These are phyloP conservation scores for Picea abies DNA, from an alignment of 83 land plant species.

Conservation along the genomic window DNA sequence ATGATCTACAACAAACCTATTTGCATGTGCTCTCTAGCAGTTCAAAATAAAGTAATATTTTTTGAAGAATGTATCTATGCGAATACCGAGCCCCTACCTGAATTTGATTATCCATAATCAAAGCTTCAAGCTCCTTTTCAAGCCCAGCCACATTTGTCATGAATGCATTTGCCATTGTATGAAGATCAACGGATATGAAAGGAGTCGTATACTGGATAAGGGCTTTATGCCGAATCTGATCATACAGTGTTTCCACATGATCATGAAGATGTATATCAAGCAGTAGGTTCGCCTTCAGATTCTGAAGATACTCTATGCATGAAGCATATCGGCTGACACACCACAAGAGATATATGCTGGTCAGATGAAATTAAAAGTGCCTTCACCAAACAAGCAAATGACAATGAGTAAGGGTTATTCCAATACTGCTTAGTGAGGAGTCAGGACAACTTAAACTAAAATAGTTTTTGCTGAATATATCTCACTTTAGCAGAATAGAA, in stretches of 20 bases:
- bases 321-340: conserved; percentile 92
- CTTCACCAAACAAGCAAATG: background rate
- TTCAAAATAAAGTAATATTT: background rate
- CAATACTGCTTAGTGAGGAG: too few relatives aligned
- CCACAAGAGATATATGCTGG: background rate
- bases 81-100: conserved; percentile 52
- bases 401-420: background rate
- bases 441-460: too few relatives aligned
- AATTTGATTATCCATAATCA: conserved; percentile 91
- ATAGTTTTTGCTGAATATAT: too few relatives aligned
- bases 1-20: background rate
- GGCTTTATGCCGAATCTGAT: conserved; percentile 91
- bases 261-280: conserved; percentile 94
- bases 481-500: too few relatives aligned
- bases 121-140: conserved; percentile 95
- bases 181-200: conserved; percentile 93
- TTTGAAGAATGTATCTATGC: background rate
- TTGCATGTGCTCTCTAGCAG: background rate
- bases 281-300: conserved; percentile 79
- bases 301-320: conserved; percentile 86
- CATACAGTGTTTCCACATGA: conserved; percentile 90
- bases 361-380: background rate
- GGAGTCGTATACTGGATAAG: conserved; percentile 96
- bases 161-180: conserved; percentile 96
- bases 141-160: conserved; percentile 80